Conservation (phyloP, 2,329 filamentous ascomycete genomes). For the Fusarium begoniae region DNA sequence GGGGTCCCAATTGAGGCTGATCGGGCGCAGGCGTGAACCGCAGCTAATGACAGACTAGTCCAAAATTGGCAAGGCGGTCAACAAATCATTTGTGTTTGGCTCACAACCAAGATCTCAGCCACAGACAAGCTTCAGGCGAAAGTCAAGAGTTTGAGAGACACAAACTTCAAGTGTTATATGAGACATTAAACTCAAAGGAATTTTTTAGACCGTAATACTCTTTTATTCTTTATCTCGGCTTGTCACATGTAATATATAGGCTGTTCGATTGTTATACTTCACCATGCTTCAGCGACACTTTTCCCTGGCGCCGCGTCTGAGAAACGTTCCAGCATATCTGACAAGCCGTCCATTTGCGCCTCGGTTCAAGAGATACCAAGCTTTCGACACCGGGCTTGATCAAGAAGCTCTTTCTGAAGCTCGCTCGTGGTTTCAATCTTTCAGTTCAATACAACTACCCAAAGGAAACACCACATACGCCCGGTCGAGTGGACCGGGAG, state of each 20-base stretch:
- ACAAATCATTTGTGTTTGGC: slow-evolving; percentile 32
- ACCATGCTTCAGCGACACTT: slow-evolving; percentile 29
- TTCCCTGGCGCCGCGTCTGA: background rate
- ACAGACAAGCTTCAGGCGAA: slow-evolving; percentile 9
- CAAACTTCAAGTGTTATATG: background rate
- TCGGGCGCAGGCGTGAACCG: slow-evolving; percentile 35
- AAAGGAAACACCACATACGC: slow-evolving; percentile 63
- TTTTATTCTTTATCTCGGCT: background rate
- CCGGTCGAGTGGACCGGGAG: slow-evolving; percentile 68
- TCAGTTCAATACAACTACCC: slow-evolving; percentile 56
- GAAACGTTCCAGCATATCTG: background rate
- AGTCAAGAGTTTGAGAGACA: slow-evolving; percentile 12
- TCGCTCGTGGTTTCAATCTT: slow-evolving; percentile 60
- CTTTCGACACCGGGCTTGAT: slow-evolving; percentile 61
- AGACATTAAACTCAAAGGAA: background rate
- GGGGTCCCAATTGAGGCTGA: slow-evolving; percentile 42
- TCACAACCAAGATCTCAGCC: slow-evolving; percentile 21
- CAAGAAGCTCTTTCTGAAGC: slow-evolving; percentile 60
- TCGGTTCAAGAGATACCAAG: slow-evolving; percentile 53
- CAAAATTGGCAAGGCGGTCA: slow-evolving; percentile 39
- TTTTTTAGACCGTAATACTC: background rate
- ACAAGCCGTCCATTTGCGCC: slow-evolving; percentile 6
- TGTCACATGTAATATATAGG: background rate
- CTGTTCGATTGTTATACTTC: background rate
- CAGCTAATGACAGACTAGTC: slow-evolving; percentile 26